These are phyloP conservation scores for Omphalea diandra DNA, from an alignment of 441 rosid genomes.

Conservation along the genomic window DNA sequence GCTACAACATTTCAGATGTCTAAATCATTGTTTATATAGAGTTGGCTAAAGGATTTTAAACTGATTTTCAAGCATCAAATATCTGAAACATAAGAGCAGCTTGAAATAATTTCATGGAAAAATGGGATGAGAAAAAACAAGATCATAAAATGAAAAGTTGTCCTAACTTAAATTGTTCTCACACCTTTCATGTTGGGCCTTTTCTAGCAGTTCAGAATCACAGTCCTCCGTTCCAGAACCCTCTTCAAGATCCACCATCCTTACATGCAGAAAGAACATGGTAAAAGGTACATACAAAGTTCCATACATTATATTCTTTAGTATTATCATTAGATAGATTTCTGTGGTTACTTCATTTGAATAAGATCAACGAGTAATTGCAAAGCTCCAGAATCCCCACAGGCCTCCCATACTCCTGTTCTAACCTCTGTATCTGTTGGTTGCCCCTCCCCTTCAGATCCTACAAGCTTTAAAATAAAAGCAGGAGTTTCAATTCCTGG, in stretches of 20 bases:
- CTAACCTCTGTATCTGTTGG: slow-evolving; percentile 80
- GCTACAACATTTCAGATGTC: no score
- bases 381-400: slow-evolving; percentile 93
- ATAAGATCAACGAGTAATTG: slow-evolving; percentile 92
- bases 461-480: slow-evolving; percentile 57
- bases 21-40: no score
- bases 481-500: slow-evolving; percentile 7
- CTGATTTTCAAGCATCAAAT: no score
- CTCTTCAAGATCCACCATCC: slow-evolving; percentile 87
- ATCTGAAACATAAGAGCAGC: no score
- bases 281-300: background rate
- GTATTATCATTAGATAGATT: background rate
- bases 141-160: background rate
- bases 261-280: slow-evolving; percentile 28
- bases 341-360: slow-evolving; percentile 50
- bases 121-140: background rate
- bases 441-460: slow-evolving; percentile 55
- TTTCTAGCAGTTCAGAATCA: slow-evolving; percentile 53
- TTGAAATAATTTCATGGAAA: background rate
- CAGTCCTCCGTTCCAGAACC: slow-evolving; percentile 58
- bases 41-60: no score
- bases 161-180: slow-evolving; percentile 22
- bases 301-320: background rate
- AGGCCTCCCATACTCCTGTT: slow-evolving; percentile 89
- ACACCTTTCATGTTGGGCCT: slow-evolving; percentile 34